Conservation (phyloP, 1,139 yeast genomes). For the Hanseniaspora uvarum region DNA sequence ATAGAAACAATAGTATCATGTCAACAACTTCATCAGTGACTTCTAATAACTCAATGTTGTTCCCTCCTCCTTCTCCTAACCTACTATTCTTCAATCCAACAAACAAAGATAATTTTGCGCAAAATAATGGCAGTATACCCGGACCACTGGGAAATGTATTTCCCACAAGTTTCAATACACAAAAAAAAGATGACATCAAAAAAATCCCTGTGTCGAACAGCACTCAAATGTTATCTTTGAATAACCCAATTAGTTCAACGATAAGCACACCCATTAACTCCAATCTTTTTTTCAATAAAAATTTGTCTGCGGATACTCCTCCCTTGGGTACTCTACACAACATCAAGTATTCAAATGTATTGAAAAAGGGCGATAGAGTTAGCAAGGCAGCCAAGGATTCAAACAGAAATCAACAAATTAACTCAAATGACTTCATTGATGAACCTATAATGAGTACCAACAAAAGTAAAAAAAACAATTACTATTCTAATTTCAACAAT, state of each 20-base stretch:
- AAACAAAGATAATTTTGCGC: background rate
- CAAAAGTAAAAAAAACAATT: background rate
- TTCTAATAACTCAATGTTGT: constrained; percentile 12
- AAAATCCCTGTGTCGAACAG: background rate
- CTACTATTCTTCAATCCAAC: constrained; percentile 4
- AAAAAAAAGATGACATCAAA: background rate
- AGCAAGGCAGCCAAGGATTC: background rate
- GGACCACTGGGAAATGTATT: constrained; percentile 16
- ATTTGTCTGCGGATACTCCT: constrained; percentile 14
- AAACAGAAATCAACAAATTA: background rate
- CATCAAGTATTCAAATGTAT: constrained; percentile 2
- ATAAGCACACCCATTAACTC: constrained; percentile 2
- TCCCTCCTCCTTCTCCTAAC: constrained; percentile 10
- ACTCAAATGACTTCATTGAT: background rate
- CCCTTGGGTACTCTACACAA: constrained; percentile 14
- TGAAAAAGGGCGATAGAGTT: background rate
- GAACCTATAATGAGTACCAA: too few relatives aligned
- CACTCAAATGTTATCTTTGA: background rate
- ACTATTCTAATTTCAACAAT: background rate
- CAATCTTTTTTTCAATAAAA: background rate
- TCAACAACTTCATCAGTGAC: constrained; percentile 13
- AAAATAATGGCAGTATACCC: constrained; percentile 7
- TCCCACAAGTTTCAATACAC: constrained; percentile 6
- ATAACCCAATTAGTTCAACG: background rate
- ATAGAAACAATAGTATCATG: constrained; percentile 13